Conservation (phyloP, 441 rosid species). For the Rhodomyrtus psidioides region DNA sequence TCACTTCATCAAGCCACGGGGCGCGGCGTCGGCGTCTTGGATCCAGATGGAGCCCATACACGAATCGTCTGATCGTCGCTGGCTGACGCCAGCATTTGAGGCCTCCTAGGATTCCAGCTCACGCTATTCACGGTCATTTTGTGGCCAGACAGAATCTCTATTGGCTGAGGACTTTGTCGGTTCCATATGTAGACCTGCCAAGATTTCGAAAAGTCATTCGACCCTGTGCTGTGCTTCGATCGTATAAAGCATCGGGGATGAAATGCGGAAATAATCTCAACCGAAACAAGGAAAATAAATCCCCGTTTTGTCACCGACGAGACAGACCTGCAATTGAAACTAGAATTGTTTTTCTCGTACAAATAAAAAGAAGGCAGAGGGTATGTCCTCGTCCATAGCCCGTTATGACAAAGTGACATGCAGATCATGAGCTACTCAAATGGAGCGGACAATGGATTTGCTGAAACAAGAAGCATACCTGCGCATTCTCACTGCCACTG, state of each 20-base stretch:
- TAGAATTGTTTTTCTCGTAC: background rate
- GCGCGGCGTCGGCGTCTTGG: slow-evolving; percentile 6
- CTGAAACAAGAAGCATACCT: slow-evolving; percentile 31
- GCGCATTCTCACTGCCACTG: slow-evolving; percentile 82
- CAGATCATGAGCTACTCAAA: background rate
- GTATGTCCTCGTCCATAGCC: background rate
- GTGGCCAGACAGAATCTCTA: slow-evolving; percentile 73
- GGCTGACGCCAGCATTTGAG: slow-evolving; percentile 80
- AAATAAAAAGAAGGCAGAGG: background rate
- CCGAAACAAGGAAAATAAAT: background rate
- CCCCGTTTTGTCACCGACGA: background rate
- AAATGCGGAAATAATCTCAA: background rate
- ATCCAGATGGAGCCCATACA: slow-evolving; percentile 60
- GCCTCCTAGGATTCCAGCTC: slow-evolving; percentile 77
- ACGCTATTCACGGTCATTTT: slow-evolving; percentile 75
- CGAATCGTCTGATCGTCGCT: slow-evolving; percentile 86
- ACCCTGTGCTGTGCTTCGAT: background rate
- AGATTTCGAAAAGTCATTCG: background rate
- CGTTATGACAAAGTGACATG: background rate
- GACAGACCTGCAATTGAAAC: background rate
- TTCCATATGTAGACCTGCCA: slow-evolving; percentile 81
- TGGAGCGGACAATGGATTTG: background rate
- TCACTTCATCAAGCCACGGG: slow-evolving; percentile 4
- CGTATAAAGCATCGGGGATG: background rate
- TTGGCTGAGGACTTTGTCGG: slow-evolving; percentile 33